Evolutionary conservation across 1,284 basidiomycete genomes (phyloP).

Genomic region (Cutaneotrichosporon sp.): DNA sequence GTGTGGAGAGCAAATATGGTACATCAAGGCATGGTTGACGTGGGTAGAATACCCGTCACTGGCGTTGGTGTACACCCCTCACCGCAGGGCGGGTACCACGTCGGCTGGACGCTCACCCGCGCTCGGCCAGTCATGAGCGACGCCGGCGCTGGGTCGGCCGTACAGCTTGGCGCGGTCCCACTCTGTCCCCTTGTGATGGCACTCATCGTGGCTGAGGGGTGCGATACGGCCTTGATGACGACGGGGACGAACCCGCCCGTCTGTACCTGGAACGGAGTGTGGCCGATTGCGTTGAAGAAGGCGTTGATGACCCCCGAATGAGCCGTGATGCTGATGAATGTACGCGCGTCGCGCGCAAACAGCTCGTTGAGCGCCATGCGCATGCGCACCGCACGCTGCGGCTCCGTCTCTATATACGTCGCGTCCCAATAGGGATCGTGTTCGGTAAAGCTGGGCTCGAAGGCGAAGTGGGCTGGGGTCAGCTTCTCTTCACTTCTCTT

Average conservation of each 20-base stretch:
- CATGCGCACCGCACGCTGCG: slow-evolving; percentile 33
- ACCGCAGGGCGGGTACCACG: neutral
- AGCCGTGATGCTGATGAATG: slow-evolving; percentile 46
- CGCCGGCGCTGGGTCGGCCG: slow-evolving; percentile 14
- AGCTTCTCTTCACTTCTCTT: neutral
- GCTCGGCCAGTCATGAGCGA: neutral
- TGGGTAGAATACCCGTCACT: neutral
- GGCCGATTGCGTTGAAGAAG: slow-evolving; percentile 38
- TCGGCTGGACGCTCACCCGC: slow-evolving; percentile 2
- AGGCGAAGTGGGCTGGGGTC: slow-evolving; percentile 31
- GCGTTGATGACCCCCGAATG: slow-evolving; percentile 47
- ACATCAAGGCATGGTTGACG: neutral
- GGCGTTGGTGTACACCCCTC: neutral
- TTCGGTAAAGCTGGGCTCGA: slow-evolving; percentile 44
- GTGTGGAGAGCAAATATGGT: neutral
- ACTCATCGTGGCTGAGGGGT: slow-evolving; percentile 25
- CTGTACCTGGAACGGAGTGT: slow-evolving; percentile 30
- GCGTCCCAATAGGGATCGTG: slow-evolving; percentile 45
- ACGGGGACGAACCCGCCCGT: slow-evolving; percentile 39
- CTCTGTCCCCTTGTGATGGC: slow-evolving; percentile 28
- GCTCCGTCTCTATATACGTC: slow-evolving; percentile 33
- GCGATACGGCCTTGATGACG: slow-evolving; percentile 27
- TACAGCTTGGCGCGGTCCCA: slow-evolving; percentile 27
- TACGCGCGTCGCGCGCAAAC: slow-evolving; percentile 37
- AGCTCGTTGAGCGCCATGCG: slow-evolving; percentile 40